Base-by-base conservation (phyloP, 345 rosid genomes). In the Melaleuca alternifolia region DNA sequence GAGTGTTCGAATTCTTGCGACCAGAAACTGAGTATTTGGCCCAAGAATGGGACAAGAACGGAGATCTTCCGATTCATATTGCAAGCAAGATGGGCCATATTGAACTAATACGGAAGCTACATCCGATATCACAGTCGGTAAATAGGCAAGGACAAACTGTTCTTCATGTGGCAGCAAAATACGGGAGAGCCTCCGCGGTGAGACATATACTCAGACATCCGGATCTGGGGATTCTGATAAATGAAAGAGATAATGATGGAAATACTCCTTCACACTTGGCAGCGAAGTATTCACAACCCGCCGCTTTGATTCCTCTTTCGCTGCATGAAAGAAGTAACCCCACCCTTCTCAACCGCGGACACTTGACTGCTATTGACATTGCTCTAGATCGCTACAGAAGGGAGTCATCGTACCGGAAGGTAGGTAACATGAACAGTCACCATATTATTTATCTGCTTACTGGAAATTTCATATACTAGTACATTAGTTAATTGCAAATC, bases 111-210 rank as follows among this genome's bases (percentile, higher is more conserved):
- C 5, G 30, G 0, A 62, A 28, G 76, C 76, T 62, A 30, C 21
- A 14, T 28, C 76, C 21, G 5, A 10, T 14, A 8, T 62, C 76
- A 62, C 41, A 0, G 0, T 12, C 1, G 10, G 4, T 28, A 62
- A 62, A 62, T 7, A 0, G 5, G 76, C 9, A 3, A 62, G 41
- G 76, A 2, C 41, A 62, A 62, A 62, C 10, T 21, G 0, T 62
- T 62, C 44, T 62, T 30, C 76, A 62, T 14, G 44, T 6, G 10
- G 76, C 76, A 7, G 21, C 76, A 62, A 62, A 62, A 30, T 62
- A 62, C 4, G 76, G 76, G 10, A 62, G 44, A 15, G 10, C 0
- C 1, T 1, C 4, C 0, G 21, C 2, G 3, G 76, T 30, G 6
- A 62, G 11, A 62, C 15, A 0, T 30, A 7, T 62, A 30, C 76